These are phyloP conservation scores for Thermochaetoides dissita DNA, from an alignment of 2,329 filamentous ascomycete genomes.

Conservation along the genomic window DNA sequence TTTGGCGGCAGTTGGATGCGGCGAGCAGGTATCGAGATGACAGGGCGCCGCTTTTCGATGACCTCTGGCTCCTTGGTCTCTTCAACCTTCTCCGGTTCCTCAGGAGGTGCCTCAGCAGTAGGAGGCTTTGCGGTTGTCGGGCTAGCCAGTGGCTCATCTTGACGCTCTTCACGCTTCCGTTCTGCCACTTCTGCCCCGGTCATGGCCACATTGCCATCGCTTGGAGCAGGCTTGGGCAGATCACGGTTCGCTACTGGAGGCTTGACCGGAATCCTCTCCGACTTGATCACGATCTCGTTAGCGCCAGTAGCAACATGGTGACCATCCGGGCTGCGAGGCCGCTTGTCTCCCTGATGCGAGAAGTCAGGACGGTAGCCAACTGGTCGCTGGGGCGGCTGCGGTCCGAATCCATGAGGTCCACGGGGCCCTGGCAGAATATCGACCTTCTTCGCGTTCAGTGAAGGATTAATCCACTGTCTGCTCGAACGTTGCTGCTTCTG, in stretches of 20 bases:
- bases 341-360: constrained; percentile 26
- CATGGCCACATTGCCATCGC: constrained; percentile 14
- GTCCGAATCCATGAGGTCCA: constrained; percentile 35
- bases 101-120: neutral
- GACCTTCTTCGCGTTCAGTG: constrained; percentile 29
- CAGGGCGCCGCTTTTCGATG: constrained; percentile 11
- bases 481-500: constrained; percentile 37
- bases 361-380: constrained; percentile 19
- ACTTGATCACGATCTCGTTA: constrained; percentile 30
- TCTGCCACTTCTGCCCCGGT: constrained; percentile 11
- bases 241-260: too few relatives aligned
- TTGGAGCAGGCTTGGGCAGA: neutral
- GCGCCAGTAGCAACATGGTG: constrained; percentile 31
- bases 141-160: constrained; percentile 2
- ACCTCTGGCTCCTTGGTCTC: constrained; percentile 9
- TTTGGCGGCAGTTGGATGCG: constrained; percentile 11
- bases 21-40: constrained; percentile 5
- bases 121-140: constrained; percentile 4
- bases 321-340: constrained; percentile 37
- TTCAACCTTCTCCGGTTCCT: constrained; percentile 8
- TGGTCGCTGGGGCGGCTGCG: constrained; percentile 23
- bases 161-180: constrained; percentile 4
- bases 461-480: constrained; percentile 47
- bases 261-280: constrained; percentile 23
- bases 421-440: constrained; percentile 36